Base-by-base conservation (phyloP, 129 eudicot genomes). In the Deinandra increscens region DNA sequence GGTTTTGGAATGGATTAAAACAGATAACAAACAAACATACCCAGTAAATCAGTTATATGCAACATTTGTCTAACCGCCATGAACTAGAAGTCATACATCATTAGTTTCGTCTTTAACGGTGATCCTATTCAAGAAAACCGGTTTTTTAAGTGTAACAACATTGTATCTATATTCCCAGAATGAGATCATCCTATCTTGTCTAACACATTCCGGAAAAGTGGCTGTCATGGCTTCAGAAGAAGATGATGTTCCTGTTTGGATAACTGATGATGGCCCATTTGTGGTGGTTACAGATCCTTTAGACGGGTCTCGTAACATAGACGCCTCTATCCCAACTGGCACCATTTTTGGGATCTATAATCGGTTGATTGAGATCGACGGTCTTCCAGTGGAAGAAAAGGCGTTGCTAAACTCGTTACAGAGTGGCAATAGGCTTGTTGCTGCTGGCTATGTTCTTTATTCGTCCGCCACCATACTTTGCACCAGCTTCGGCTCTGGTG, bases 181-280 rank as follows among this genome's bases (percentile, higher is more conserved):
- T 66, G 99, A 94, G 71, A 87, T 94, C 53, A 82, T 89, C 68
- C 56, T 87, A 66, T 85, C 97, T 39, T 87, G 95, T 55, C 81
- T 94, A 34, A 76, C 76, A 59, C 85, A 79, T 17, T 94, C 95
- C 34, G 91, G 99, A 61, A 94, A 94, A 82, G 99, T 87, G 81
- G 97, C 97, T n/a, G 97, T 94, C 13, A 88, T 89, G 95, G 99
- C 99, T 39, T 94, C 97, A 20, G 99, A 94, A 84, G 99, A 94
- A 84, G 97, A 94, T 39, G 96, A 94, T 59, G 83, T 85, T 66
- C 99, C 99, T 1, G 78, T 89, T 78, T 94, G 99, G 95, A 78
- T 94, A 58, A 61, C 73, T 9, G 99, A 94, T 64, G 78, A 83
- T 73, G 99, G 90, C 55, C 99, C 96, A 56, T 94, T 85, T 73